Evolutionary conservation across 202 grass and related monocot species (phyloP).

Genomic region (Zizania palustris): DNA sequence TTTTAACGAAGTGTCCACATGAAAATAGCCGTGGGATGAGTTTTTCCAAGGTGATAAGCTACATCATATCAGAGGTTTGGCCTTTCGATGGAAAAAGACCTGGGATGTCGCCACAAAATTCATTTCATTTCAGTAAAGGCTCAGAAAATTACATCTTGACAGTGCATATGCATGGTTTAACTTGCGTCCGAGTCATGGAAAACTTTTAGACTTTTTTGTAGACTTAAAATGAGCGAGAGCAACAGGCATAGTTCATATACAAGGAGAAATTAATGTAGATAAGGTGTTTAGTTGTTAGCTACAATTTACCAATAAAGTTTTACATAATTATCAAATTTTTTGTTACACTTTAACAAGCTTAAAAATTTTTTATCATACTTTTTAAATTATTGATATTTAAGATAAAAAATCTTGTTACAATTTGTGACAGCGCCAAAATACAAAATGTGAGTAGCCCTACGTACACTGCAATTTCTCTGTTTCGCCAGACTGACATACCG

Average conservation of each 20-base stretch:
- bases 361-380: too few relatives aligned
- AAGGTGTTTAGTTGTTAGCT: too few relatives aligned
- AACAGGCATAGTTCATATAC: not conserved
- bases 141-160: not conserved
- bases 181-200: not conserved
- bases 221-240: not conserved
- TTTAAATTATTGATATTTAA: too few relatives aligned
- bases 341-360: too few relatives aligned
- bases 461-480: conserved; percentile 23
- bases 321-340: too few relatives aligned
- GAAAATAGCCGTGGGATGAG: not conserved
- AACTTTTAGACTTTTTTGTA: not conserved
- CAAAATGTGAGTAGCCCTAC: too few relatives aligned
- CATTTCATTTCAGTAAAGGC: conserved; percentile 35
- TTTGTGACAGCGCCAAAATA: too few relatives aligned
- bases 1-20: not conserved
- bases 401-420: too few relatives aligned
- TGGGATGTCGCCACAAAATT: conserved; percentile 15
- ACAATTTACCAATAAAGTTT: too few relatives aligned
- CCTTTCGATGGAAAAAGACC: conserved; percentile 50
- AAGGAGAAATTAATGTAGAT: not conserved
- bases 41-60: conserved; percentile 22
- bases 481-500: not conserved
- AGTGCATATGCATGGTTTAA: not conserved
- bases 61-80: conserved; percentile 28